Conservation (phyloP, 2,329 filamentous ascomycete species). For the Pyricularia pennisetigena region DNA sequence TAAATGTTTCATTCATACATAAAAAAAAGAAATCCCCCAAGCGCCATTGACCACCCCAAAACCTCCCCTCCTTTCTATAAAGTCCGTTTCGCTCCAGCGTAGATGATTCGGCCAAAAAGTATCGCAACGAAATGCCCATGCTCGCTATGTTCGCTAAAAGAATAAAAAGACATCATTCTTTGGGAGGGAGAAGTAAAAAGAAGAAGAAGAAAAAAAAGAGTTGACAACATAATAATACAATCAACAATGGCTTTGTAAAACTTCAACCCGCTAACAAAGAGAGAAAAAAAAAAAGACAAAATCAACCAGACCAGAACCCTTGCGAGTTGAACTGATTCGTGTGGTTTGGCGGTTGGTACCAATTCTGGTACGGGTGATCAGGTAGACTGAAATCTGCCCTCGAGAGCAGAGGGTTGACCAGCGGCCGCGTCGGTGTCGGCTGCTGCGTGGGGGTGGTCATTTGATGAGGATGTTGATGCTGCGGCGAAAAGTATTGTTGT, state of each 20-base stretch:
- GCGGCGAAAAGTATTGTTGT: constrained; percentile 4
- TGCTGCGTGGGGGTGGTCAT: constrained; percentile 47
- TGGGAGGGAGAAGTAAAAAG: background rate
- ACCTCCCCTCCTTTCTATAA: background rate
- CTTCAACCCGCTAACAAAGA: background rate
- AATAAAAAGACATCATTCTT: background rate
- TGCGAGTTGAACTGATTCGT: constrained; percentile 7
- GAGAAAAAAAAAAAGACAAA: background rate
- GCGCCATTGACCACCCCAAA: background rate
- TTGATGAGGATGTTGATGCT: constrained; percentile 15
- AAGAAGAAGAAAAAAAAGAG: background rate
- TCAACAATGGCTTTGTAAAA: background rate
- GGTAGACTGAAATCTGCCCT: constrained; percentile 65
- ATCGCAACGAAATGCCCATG: background rate
- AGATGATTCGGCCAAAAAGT: background rate
- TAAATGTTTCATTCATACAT: background rate
- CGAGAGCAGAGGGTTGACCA: constrained; percentile 59
- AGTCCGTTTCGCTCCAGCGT: background rate
- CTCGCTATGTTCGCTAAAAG: background rate
- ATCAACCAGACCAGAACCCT: constrained; percentile 4
- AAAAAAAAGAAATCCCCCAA: background rate
- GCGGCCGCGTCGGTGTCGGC: constrained; percentile 17
- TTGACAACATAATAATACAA: background rate
- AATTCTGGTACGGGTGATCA: constrained; percentile 72
- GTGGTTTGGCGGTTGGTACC: constrained; percentile 62